These are phyloP conservation scores for Aspergillus latus DNA, from an alignment of 2,329 filamentous ascomycete genomes.

Conservation along the genomic window DNA sequence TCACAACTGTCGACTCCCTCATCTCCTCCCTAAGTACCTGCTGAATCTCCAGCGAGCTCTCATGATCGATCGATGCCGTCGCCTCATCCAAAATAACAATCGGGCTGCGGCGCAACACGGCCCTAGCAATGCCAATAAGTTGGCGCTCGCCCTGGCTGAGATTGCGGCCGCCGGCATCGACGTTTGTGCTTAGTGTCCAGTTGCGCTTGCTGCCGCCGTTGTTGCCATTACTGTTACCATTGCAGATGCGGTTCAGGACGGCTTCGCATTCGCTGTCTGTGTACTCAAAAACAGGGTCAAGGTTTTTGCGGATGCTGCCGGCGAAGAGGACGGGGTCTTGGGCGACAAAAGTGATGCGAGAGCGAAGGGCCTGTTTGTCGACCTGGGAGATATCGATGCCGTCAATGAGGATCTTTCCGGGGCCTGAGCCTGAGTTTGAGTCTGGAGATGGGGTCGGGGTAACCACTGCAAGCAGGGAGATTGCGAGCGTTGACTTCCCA, in stretches of 20 bases:
- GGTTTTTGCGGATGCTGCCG: constrained; percentile 60
- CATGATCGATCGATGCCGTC: constrained; percentile 63
- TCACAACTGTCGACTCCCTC: constrained; percentile 57
- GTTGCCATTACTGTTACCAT: not conserved
- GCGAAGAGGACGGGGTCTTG: constrained; percentile 68
- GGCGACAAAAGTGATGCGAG: constrained; percentile 63
- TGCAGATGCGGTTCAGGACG: constrained; percentile 57
- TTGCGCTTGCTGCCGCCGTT: constrained; percentile 38
- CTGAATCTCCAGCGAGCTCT: constrained; percentile 54
- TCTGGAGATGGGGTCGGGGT: constrained; percentile 41
- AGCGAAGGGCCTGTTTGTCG: constrained; percentile 59
- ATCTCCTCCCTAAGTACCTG: constrained; percentile 39
- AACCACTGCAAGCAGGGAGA: constrained; percentile 59
- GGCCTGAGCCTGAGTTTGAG: constrained; percentile 39
- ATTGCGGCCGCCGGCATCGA: constrained; percentile 63
- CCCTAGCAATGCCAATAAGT: constrained; percentile 63
- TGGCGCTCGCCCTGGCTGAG: constrained; percentile 66
- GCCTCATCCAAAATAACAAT: constrained; percentile 68
- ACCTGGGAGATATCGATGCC: constrained; percentile 61
- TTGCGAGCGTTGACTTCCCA: constrained; percentile 75
- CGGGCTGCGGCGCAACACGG: constrained; percentile 59
- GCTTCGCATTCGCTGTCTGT: constrained; percentile 54
- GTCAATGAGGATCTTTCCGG: constrained; percentile 55
- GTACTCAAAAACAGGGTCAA: constrained; percentile 61
- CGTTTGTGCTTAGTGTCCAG: constrained; percentile 57